Base-by-base conservation (phyloP, 2,329 filamentous ascomycete species). In the Nothomitra cinnamomea region DNA sequence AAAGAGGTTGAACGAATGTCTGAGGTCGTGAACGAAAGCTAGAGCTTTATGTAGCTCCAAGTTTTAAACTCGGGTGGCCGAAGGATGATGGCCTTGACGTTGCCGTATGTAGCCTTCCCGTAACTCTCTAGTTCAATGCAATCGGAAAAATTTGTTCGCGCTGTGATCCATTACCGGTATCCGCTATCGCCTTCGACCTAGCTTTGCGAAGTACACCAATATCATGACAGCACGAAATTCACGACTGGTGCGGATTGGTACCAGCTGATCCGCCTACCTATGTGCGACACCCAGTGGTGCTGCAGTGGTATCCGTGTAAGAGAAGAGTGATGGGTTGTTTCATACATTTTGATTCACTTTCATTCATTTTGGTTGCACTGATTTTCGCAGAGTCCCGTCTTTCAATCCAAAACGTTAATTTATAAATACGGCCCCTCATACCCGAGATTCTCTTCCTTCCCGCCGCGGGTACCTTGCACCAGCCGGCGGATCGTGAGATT, bases 171-270 rank as follows among this genome's bases (percentile, higher is more conserved):
- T n/a, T 15, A 41, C 38, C 38, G 38, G 38, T 41, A 41, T 41
- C 17, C 38, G 28, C 17, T n/a, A 41, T 15, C 38, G 38, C 13
- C 17, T 3, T 19, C 5, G 38, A 41, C 13, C 5, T 24, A 19
- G 28, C 4, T 49, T 7, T 35, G 45, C 25, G 19, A 25, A 17
- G n/a, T n/a, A n/a, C n/a, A n/a, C n/a, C 19, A 15, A n/a, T 49
- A 13, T 41, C 38, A 32, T 41, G 45, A 49, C 45, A 49, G 24
- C 45, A 49, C 45, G 24, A 49, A 49, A 49, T 22, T 35, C 45
- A 49, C 45, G 2, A 49, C 45, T 49, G 45, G 45, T 49, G 6
- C 24, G 25, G 19, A 35, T 15, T 17, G 5, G 12, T 12, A n/a
- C 17, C 43, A 47, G 43, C 21, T 25, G 43, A 47, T 47, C 25